Conservation (phyloP, 352 stramenopile species). For the Pythium diclinum region DNA sequence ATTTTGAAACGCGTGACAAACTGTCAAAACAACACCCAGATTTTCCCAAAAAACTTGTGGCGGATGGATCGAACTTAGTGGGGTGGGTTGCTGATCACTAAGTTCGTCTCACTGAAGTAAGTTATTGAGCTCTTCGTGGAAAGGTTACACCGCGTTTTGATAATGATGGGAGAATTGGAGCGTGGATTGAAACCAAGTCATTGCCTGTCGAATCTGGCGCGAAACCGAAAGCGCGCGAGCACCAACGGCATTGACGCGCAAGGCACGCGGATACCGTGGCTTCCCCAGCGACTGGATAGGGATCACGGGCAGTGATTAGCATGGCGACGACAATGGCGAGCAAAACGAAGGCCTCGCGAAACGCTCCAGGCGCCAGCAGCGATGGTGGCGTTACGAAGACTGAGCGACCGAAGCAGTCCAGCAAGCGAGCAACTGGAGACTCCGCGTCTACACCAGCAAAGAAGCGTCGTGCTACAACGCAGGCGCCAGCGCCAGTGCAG, state of each 20-base stretch:
- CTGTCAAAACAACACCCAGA: not conserved
- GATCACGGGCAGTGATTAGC: not conserved
- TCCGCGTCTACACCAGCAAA: not conserved
- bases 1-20: slow-evolving; percentile 5
- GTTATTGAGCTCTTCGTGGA: not conserved
- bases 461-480: slow-evolving; percentile 1
- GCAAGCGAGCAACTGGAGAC: not conserved
- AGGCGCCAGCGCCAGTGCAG: slow-evolving; percentile 25
- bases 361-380: not conserved
- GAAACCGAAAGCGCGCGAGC: slow-evolving; percentile 16
- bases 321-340: not conserved
- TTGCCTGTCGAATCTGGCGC: slow-evolving; percentile 16
- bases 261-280: not conserved
- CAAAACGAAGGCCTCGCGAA: not conserved
- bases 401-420: slow-evolving; percentile 3
- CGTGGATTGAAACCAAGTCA: not conserved
- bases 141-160: not conserved
- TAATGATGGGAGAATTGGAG: not conserved
- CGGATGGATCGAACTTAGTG: not conserved
- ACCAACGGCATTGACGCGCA: not conserved
- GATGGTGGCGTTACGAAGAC: not conserved
- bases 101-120: not conserved
- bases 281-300: not conserved
- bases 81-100: not conserved
- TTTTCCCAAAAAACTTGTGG: not conserved